Evolutionary conservation across 2,329 filamentous ascomycete species (phyloP).

Genomic region (Sphaerostilbella broomeana): DNA sequence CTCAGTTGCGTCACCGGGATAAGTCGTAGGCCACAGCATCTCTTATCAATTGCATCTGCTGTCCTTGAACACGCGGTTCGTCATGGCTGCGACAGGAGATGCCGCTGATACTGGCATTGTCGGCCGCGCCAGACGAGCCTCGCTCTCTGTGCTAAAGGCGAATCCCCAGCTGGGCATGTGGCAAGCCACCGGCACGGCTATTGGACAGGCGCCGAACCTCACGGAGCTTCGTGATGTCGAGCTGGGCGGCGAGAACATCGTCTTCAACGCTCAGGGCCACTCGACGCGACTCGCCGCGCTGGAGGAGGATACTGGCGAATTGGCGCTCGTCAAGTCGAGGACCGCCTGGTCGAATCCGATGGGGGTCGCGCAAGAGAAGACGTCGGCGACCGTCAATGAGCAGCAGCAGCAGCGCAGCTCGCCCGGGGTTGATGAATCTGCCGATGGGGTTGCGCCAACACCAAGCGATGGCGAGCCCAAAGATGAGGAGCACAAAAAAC

Average conservation of each 20-base stretch:
- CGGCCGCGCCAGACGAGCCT: constrained; percentile 22
- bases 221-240: constrained; percentile 23
- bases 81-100: neutral
- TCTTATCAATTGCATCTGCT: no score
- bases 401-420: neutral
- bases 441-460: neutral
- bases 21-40: no score
- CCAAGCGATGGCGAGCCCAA: constrained; percentile 5
- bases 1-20: no score
- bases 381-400: neutral
- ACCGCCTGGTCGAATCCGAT: neutral
- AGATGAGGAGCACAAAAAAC: constrained; percentile 7
- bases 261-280: constrained; percentile 24
- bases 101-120: constrained; percentile 14
- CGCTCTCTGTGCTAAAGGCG: constrained; percentile 21
- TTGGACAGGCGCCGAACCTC: constrained; percentile 25
- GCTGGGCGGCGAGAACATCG: constrained; percentile 22
- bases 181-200: constrained; percentile 26
- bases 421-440: neutral
- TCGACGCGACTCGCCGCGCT: constrained; percentile 21
- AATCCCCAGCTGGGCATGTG: constrained; percentile 26
- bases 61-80: no score
- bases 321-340: constrained; percentile 18
- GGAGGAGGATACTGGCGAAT: constrained; percentile 19
- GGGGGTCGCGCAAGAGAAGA: neutral